Evolutionary conservation across 306 rosid species (phyloP).

Genomic region (Vigna nakashimae): DNA sequence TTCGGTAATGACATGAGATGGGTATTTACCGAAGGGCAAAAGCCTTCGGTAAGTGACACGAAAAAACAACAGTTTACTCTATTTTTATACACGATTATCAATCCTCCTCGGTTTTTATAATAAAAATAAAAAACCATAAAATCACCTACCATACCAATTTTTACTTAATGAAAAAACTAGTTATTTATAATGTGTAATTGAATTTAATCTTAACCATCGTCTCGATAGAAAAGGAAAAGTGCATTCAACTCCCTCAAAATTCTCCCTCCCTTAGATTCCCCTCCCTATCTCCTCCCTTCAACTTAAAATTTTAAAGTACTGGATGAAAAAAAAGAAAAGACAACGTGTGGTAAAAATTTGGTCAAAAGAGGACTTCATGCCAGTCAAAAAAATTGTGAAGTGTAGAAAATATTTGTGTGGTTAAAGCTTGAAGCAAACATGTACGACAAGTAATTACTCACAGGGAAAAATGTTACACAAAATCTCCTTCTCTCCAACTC

Average conservation of each 20-base stretch:
- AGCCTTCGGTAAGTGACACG: too few relatives aligned
- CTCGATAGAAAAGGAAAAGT: not conserved
- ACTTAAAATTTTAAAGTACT: not conserved
- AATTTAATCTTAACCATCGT: not conserved
- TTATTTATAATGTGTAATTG: not conserved
- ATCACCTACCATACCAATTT: not conserved
- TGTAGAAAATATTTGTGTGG: constrained; percentile 13
- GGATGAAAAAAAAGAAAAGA: not conserved
- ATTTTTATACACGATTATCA: too few relatives aligned
- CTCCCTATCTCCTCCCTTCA: constrained; percentile 30
- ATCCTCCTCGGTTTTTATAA: not conserved
- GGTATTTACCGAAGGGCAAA: too few relatives aligned
- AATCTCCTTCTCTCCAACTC: not conserved
- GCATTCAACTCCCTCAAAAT: constrained; percentile 25
- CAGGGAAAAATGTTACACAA: constrained; percentile 10
- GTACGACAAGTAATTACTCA: constrained; percentile 6
- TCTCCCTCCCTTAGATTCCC: constrained; percentile 38
- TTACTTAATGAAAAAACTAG: not conserved
- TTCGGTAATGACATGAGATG: too few relatives aligned
- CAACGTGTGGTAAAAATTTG: constrained; percentile 25
- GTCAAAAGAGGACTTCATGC: not conserved
- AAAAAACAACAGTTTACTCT: too few relatives aligned
- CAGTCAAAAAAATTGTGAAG: not conserved
- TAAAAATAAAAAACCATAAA: not conserved
- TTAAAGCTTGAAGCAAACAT: constrained; percentile 26